Percentiles rank a stretch among this genome's conserved stretches.
These are phyloP conservation scores for Phylloporus sp. DNA, from an alignment of 768 basidiomycete genomes.

Conservation along the genomic window DNA sequence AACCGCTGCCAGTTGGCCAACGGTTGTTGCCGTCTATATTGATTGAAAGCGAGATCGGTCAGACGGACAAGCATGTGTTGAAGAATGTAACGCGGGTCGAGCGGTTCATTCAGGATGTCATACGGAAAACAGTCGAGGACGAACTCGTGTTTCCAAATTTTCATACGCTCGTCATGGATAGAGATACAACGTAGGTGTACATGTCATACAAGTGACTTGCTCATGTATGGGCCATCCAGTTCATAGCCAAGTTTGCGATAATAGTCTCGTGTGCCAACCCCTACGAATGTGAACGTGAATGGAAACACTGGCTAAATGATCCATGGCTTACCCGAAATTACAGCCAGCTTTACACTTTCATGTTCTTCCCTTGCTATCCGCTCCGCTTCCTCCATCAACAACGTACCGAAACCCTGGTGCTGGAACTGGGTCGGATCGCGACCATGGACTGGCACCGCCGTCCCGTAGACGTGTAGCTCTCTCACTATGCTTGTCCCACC, in stretches of 20 bases:
- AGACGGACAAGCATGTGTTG: slow-evolving; percentile 90
- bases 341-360: slow-evolving; percentile 92
- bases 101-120: slow-evolving; percentile 91
- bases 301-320: not conserved
- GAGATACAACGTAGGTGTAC: slow-evolving; percentile 1
- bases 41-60: slow-evolving; percentile 96
- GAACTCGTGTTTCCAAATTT: slow-evolving; percentile 97
- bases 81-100: slow-evolving; percentile 96
- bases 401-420: slow-evolving; percentile 93
- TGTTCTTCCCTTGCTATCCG: slow-evolving; percentile 97
- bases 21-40: slow-evolving; percentile 80
- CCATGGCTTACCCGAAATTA: slow-evolving; percentile 78
- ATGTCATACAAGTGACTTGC: slow-evolving; percentile 61
- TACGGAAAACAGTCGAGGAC: slow-evolving; percentile 92
- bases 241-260: slow-evolving; percentile 93
- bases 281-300: slow-evolving; percentile 34
- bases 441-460: slow-evolving; percentile 95
- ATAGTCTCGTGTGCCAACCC: slow-evolving; percentile 96
- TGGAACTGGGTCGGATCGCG: slow-evolving; percentile 98
- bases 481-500: slow-evolving; percentile 90
- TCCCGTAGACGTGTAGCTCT: slow-evolving; percentile 97
- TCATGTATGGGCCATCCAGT: slow-evolving; percentile 98
- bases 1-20: slow-evolving; percentile 76
- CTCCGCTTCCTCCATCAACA: slow-evolving; percentile 99
- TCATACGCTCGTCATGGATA: slow-evolving; percentile 65